A percentile compares a stretch with the other conserved stretches of the same genome.
Conservation (phyloP, 768 basidiomycete species). For the Suillus variegatus region DNA sequence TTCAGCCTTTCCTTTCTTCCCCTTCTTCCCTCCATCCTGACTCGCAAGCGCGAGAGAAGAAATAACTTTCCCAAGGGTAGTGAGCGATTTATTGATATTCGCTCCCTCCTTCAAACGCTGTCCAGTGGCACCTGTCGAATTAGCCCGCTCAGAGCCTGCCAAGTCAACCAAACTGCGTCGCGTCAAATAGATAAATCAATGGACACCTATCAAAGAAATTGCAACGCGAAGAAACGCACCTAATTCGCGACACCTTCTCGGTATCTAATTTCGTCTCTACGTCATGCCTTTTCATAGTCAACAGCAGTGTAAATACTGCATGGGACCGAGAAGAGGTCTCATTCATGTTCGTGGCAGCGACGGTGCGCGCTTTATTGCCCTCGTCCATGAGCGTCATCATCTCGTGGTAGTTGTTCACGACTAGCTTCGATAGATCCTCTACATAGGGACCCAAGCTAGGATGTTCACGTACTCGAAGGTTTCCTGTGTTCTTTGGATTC, state of each 20-base stretch:
- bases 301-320: slow-evolving; percentile 94
- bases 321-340: slow-evolving; percentile 99
- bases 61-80: slow-evolving; percentile 97
- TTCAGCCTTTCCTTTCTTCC: slow-evolving; percentile 85
- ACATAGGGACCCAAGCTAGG: slow-evolving; percentile 97
- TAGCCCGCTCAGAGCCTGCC: slow-evolving; percentile 95
- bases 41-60: slow-evolving; percentile 75
- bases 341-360: slow-evolving; percentile 99
- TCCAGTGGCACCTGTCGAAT: slow-evolving; percentile 97
- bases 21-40: slow-evolving; percentile 68
- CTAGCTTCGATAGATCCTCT: slow-evolving; percentile 93
- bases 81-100: slow-evolving; percentile 98
- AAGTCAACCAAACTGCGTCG: slow-evolving; percentile 84
- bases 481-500: slow-evolving; percentile 96
- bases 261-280: slow-evolving; percentile 83
- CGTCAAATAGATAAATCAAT: slow-evolving; percentile 13
- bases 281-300: slow-evolving; percentile 92
- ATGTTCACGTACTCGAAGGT: slow-evolving; percentile 96
- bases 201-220: background rate
- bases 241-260: slow-evolving; percentile 99
- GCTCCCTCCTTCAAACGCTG: slow-evolving; percentile 96
- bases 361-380: slow-evolving; percentile 97
- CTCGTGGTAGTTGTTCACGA: slow-evolving; percentile 88
- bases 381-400: slow-evolving; percentile 99
- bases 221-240: slow-evolving; percentile 40